Percentiles rank a stretch among this genome's conserved stretches.
Conservation (phyloP, 371 early-diverging fungal genomes). For the Mortierella sp. region DNA sequence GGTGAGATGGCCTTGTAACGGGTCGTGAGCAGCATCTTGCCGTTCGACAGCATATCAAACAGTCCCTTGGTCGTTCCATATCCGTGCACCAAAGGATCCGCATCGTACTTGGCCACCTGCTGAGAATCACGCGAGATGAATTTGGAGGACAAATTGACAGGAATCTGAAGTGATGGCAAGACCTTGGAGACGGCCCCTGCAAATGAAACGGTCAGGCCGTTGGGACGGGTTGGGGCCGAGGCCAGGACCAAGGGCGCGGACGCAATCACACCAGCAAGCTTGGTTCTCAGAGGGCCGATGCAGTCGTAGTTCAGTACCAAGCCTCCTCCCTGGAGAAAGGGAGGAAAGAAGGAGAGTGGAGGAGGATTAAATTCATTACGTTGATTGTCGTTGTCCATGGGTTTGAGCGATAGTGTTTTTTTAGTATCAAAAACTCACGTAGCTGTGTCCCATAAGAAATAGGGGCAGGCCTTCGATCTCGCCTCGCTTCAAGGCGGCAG, state of each 20-base stretch:
- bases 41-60: conserved; percentile 50
- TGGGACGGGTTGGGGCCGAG: conserved; percentile 19
- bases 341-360: not conserved
- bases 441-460: conserved; percentile 74
- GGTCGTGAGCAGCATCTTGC: conserved; percentile 27
- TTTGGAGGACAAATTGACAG: conserved; percentile 55
- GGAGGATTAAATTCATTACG: not conserved
- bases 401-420: too few relatives aligned
- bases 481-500: conserved; percentile 60
- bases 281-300: conserved; percentile 46
- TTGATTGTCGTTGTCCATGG: too few relatives aligned
- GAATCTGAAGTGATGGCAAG: conserved; percentile 62
- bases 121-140: conserved; percentile 62
- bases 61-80: conserved; percentile 35
- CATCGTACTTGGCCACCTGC: conserved; percentile 58
- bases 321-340: conserved; percentile 63
- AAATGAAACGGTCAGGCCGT: conserved; percentile 12
- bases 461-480: conserved; percentile 60
- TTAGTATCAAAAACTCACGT: conserved; percentile 53
- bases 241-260: conserved; percentile 53
- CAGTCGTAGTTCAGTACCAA: conserved; percentile 65
- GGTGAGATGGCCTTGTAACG: conserved; percentile 32
- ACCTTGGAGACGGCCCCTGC: conserved; percentile 53
- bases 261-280: conserved; percentile 64
- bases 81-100: conserved; percentile 68